Percentiles rank a stretch among this genome's conserved stretches.
Conservation (phyloP, 306 rosid species). For the Cucurbita moschata region DNA sequence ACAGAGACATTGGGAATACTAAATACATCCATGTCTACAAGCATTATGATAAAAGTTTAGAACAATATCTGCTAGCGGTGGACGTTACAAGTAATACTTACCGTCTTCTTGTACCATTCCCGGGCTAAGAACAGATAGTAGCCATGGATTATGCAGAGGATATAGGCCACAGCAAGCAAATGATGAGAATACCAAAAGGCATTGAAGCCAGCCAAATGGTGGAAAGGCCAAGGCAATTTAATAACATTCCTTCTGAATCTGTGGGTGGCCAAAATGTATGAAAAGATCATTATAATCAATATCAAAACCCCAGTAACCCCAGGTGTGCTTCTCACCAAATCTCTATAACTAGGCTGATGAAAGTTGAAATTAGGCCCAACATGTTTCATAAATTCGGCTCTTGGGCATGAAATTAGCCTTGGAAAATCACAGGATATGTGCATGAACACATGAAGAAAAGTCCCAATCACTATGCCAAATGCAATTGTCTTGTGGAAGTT, state of each 20-base stretch:
- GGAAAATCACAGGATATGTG: conserved; percentile 80
- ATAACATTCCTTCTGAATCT: conserved; percentile 42
- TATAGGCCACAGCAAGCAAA: conserved; percentile 50
- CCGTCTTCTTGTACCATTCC: conserved; percentile 56
- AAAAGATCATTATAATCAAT: conserved; percentile 49
- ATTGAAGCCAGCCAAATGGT: conserved; percentile 66
- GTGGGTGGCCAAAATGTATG: conserved; percentile 66
- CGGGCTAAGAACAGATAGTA: conserved; percentile 39
- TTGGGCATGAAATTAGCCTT: conserved; percentile 29
- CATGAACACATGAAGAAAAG: conserved; percentile 28
- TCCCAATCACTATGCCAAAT: conserved; percentile 37
- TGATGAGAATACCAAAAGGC: conserved; percentile 95
- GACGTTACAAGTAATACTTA: conserved; percentile 17
- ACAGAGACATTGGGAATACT: conserved; percentile 36
- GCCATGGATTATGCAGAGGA: conserved; percentile 59
- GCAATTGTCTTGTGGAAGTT: conserved; percentile 67
- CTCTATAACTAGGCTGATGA: conserved; percentile 34
- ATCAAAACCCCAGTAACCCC: conserved; percentile 58
- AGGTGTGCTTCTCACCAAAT: conserved; percentile 23
- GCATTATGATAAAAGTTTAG: background rate
- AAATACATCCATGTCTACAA: conserved; percentile 96
- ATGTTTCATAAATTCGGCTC: conserved; percentile 20
- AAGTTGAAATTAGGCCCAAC: conserved; percentile 36
- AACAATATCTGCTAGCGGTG: background rate
- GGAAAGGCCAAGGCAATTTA: conserved; percentile 40